Conservation (phyloP, 768 basidiomycete species). For the Suillus decipiens region DNA sequence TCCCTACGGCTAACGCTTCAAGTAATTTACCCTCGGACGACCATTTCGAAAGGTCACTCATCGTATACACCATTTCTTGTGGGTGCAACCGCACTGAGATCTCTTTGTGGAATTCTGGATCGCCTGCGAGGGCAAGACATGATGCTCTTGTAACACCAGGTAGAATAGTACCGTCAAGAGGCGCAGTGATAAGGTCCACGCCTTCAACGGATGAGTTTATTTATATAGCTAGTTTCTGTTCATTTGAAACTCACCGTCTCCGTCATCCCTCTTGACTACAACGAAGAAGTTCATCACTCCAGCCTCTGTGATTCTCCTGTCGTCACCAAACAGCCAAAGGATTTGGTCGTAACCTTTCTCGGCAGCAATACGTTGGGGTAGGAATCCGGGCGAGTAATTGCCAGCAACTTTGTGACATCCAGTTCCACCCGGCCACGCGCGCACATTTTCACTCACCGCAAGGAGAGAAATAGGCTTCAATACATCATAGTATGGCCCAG, state of each 20-base stretch:
- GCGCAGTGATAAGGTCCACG: conserved; percentile 85
- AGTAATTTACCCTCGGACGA: conserved; percentile 62
- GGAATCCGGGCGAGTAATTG: conserved; percentile 63
- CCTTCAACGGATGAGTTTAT: conserved; percentile 36
- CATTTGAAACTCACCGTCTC: conserved; percentile 38
- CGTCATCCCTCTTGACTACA: conserved; percentile 60
- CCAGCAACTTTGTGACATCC: conserved; percentile 62
- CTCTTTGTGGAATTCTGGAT: conserved; percentile 48
- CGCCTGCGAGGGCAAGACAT: conserved; percentile 68
- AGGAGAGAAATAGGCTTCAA: conserved; percentile 55
- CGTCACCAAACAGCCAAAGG: conserved; percentile 73
- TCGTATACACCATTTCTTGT: conserved; percentile 62
- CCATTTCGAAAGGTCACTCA: conserved; percentile 56
- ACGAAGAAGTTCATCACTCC: conserved; percentile 85
- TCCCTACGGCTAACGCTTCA: conserved; percentile 87
- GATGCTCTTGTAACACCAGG: conserved; percentile 92
- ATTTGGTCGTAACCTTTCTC: conserved; percentile 75
- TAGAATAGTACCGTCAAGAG: conserved; percentile 88
- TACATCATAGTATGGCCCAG: conserved; percentile 52
- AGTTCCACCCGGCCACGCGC: conserved; percentile 83
- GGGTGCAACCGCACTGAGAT: conserved; percentile 39
- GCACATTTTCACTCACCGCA: conserved; percentile 71
- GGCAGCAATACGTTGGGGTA: conserved; percentile 66
- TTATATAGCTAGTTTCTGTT: background rate
- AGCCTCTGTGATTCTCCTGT: conserved; percentile 56